Base-by-base conservation (phyloP, 163 green algal genomes). In the Scenedesmus sp. region DNA sequence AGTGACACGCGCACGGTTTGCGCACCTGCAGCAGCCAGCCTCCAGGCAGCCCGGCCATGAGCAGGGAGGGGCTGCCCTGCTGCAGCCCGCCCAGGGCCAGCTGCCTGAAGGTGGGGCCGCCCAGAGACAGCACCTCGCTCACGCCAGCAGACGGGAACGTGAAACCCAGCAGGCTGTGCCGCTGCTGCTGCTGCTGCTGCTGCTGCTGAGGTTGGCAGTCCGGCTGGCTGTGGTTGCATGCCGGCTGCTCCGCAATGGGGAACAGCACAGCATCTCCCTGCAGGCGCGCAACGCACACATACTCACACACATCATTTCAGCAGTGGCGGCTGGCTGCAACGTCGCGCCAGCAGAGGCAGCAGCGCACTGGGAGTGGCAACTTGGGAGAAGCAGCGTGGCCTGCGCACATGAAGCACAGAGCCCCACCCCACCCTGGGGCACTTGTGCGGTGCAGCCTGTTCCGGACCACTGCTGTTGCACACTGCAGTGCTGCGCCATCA, bases 181-280 rank as follows among this genome's bases (percentile, higher is more conserved):
- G 70, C 49, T 46, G 49, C 70, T 86, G 73, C 49, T 87, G 73
- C 46, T 86, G 86, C n/a, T n/a, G n/a, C n/a, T n/a, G 78, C 30
- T 87, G 51, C 49, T 80, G 70, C 42, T 20, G 37, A 10, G 26
- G 46, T 18, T 80, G 73, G 22, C 1, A 1, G 43, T 76, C 43
- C 1, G 24, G 68, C 85, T 37, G 1, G 26, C 24, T n/a, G 61
- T 81, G 56, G 53, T 22, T 20, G 85, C 85, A 89, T 20, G 40
- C 10, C 35, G 59, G 40, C 30, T 89, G 68, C 30, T 89, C 43
- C 18, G 37, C 68, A 53, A 90, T 80, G 20, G 85, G 46, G 37
- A 90, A 90, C 46, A 90, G 46, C 65, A 85, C 46, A 35, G 85
- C 85, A 76, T 90, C 85, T 46, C 85, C 85, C 85, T 90, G 85